Evolutionary conservation across 208 protist species (phyloP).

Genomic region (Porcisia hertigi): DNA sequence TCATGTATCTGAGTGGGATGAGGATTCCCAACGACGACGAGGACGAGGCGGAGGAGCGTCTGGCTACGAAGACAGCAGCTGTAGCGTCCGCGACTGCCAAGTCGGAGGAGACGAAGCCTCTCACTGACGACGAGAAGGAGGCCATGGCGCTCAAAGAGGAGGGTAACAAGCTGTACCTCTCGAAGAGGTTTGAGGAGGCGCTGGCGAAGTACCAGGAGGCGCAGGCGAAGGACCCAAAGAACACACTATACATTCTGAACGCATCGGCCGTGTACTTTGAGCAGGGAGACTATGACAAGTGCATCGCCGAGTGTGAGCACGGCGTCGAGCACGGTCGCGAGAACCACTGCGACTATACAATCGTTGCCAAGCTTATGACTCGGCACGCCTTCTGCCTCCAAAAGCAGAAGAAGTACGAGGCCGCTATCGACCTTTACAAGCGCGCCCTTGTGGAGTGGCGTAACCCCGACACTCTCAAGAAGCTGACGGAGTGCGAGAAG

Average conservation of each 20-base stretch:
- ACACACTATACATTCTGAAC: slow-evolving; percentile 92
- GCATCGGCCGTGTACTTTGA: slow-evolving; percentile 95
- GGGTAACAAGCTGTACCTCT: slow-evolving; percentile 95
- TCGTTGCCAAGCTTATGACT: slow-evolving; percentile 91
- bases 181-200: slow-evolving; percentile 93
- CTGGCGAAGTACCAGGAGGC: slow-evolving; percentile 90
- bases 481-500: slow-evolving; percentile 91
- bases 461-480: slow-evolving; percentile 90
- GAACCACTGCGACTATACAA: slow-evolving; percentile 92
- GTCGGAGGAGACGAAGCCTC: slow-evolving; percentile 34
- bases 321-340: slow-evolving; percentile 88
- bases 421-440: slow-evolving; percentile 92
- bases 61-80: slow-evolving; percentile 24
- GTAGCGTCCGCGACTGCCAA: slow-evolving; percentile 16
- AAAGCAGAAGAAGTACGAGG: slow-evolving; percentile 80
- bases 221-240: slow-evolving; percentile 77
- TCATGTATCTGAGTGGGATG: slow-evolving; percentile 83
- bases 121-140: slow-evolving; percentile 66
- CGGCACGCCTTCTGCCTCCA: slow-evolving; percentile 89
- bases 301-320: slow-evolving; percentile 89
- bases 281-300: slow-evolving; percentile 91
- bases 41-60: slow-evolving; percentile 54
- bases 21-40: slow-evolving; percentile 65
- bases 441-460: slow-evolving; percentile 92
- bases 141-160: slow-evolving; percentile 88